Percentiles rank a stretch among this genome's conserved stretches.
Evolutionary conservation across 768 basidiomycete species (phyloP).

Genomic region (Pulveroboletus sp.): DNA sequence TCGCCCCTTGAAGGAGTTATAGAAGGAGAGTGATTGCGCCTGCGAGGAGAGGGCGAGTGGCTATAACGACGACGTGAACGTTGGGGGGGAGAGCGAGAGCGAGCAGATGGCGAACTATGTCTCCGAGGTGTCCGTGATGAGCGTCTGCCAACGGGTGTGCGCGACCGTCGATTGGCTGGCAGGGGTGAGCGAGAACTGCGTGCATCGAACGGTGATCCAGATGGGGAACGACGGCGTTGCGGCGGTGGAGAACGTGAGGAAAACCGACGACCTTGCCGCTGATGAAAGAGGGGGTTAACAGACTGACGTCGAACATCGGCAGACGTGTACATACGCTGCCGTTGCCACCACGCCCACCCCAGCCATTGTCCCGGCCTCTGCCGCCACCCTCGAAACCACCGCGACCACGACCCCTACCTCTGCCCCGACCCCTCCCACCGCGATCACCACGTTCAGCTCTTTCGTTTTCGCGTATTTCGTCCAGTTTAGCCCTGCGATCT

Average conservation of each 20-base stretch:
- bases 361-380: slow-evolving; percentile 53
- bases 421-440: slow-evolving; percentile 49
- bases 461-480: slow-evolving; percentile 65
- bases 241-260: slow-evolving; percentile 44
- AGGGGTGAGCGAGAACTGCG: slow-evolving; percentile 38
- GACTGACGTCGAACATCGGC: background rate
- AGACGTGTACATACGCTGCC: slow-evolving; percentile 4
- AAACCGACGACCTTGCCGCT: slow-evolving; percentile 45
- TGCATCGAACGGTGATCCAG: slow-evolving; percentile 32
- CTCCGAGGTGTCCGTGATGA: slow-evolving; percentile 27
- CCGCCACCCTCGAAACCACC: slow-evolving; percentile 48
- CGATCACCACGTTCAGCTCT: slow-evolving; percentile 41
- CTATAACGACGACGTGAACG: slow-evolving; percentile 24
- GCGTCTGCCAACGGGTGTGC: slow-evolving; percentile 37
- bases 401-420: slow-evolving; percentile 53
- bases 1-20: slow-evolving; percentile 32
- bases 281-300: slow-evolving; percentile 8
- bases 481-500: slow-evolving; percentile 61
- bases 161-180: slow-evolving; percentile 35
- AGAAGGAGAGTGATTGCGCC: slow-evolving; percentile 31
- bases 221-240: slow-evolving; percentile 43
- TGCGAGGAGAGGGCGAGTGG: slow-evolving; percentile 25
- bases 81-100: slow-evolving; percentile 27
- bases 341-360: slow-evolving; percentile 45
- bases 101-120: slow-evolving; percentile 34